Evolutionary conservation across 495 filamentous ascomycete species (phyloP).

Genomic region (Trichodelitschia bisporula): DNA sequence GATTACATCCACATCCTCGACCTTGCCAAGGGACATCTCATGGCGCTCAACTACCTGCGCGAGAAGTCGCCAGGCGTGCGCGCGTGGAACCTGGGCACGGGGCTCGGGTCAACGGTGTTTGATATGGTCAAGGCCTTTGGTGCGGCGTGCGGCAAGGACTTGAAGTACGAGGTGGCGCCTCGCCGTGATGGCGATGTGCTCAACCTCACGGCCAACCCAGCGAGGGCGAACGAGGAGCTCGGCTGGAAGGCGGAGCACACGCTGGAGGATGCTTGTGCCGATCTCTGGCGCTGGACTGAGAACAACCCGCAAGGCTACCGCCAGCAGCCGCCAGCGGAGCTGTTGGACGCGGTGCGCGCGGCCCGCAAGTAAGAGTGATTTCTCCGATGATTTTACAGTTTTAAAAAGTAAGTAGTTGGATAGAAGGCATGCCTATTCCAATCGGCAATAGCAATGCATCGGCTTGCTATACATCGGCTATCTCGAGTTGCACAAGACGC

Average conservation of each 20-base stretch:
- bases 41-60: constrained; percentile 79
- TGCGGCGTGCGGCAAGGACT: constrained; percentile 54
- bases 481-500: too few species aligned
- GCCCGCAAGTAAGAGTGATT: too few species aligned
- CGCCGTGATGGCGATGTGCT: constrained; percentile 77
- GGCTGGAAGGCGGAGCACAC: constrained; percentile 79
- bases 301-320: constrained; percentile 93
- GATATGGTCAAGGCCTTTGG: constrained; percentile 95
- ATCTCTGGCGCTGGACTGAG: constrained; percentile 84
- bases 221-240: constrained; percentile 64
- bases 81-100: constrained; percentile 96
- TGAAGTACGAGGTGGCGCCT: constrained; percentile 68
- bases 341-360: too few species aligned
- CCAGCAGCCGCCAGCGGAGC: constrained; percentile 63
- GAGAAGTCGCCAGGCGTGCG: constrained; percentile 73
- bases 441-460: too few species aligned
- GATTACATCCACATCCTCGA: constrained; percentile 74
- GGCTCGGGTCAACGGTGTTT: constrained; percentile 80
- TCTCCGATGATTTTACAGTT: too few species aligned
- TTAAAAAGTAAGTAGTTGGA: too few species aligned
- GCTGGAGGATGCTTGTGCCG: constrained; percentile 76
- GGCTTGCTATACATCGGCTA: too few species aligned
- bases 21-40: constrained; percentile 68
- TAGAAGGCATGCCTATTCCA: too few species aligned
- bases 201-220: constrained; percentile 81